Conservation (phyloP, 2,329 filamentous ascomycete species). For the Ophiostoma triangulosporum region DNA sequence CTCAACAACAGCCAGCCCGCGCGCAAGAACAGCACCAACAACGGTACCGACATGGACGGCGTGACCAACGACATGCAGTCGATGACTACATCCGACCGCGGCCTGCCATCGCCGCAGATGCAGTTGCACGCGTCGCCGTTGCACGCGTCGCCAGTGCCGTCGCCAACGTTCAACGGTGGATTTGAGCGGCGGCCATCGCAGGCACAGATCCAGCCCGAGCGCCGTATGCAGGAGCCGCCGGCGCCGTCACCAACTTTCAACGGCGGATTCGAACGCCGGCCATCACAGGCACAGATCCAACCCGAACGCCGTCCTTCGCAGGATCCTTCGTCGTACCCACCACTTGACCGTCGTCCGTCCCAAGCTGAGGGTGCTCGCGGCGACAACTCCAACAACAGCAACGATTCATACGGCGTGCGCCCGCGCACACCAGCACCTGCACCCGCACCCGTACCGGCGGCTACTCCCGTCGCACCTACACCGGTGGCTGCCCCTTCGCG, state of each 20-base stretch:
- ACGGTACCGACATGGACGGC: constrained; percentile 34
- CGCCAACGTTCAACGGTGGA: neutral
- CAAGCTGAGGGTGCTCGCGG: neutral
- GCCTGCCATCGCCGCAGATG: neutral
- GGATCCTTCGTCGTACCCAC: neutral
- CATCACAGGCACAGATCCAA: neutral
- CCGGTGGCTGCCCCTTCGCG: constrained; percentile 30
- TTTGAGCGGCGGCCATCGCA: neutral
- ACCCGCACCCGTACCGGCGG: neutral
- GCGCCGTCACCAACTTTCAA: neutral
- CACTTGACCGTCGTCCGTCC: neutral
- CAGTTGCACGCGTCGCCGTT: neutral
- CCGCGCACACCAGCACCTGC: neutral
- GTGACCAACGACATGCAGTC: constrained; percentile 45
- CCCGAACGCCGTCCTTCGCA: neutral
- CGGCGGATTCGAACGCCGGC: neutral
- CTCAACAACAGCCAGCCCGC: neutral
- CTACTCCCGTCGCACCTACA: neutral
- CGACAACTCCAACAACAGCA: neutral
- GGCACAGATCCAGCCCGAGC: too few relatives aligned
- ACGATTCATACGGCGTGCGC: neutral
- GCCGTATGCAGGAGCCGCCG: too few relatives aligned
- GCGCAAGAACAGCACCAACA: constrained; percentile 27
- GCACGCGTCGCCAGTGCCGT: too few relatives aligned
- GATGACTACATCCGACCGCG: constrained; percentile 20